Evolutionary conservation across 2,329 filamentous ascomycete genomes (phyloP).

Genomic region (Pleomassaria siparia): DNA sequence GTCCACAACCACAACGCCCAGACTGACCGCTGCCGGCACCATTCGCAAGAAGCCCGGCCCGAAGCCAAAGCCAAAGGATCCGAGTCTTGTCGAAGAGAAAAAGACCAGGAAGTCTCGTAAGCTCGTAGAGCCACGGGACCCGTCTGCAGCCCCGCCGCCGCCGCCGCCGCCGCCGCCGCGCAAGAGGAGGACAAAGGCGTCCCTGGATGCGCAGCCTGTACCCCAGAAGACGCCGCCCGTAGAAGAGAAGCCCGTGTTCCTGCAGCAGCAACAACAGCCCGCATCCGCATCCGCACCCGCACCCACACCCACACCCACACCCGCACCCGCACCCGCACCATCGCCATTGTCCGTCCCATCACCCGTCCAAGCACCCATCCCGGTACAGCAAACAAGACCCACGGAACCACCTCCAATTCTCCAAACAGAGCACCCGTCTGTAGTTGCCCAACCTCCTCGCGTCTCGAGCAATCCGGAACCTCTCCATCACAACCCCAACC

Average conservation of each 20-base stretch:
- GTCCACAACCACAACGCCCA: constrained; percentile 28
- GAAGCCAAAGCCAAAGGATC: constrained; percentile 44
- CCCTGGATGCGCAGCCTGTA: constrained; percentile 33
- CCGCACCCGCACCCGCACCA: constrained; percentile 1
- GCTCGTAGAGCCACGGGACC: constrained; percentile 52
- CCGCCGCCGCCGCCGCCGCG: constrained; percentile 53
- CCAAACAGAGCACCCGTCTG: constrained; percentile 31
- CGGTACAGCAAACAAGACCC: constrained; percentile 32
- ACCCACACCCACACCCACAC: constrained; percentile 3
- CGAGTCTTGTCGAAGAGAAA: constrained; percentile 44
- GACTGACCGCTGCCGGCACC: constrained; percentile 39
- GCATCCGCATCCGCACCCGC: constrained; percentile 9
- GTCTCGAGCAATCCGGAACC: constrained; percentile 44
- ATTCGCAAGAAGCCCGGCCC: constrained; percentile 47
- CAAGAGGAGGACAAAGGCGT: constrained; percentile 51
- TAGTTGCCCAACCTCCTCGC: constrained; percentile 27
- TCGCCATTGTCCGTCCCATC: constrained; percentile 6
- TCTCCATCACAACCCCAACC: constrained; percentile 40
- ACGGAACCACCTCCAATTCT: constrained; percentile 26
- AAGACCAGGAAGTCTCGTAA: constrained; percentile 50
- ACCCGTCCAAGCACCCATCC: background rate
- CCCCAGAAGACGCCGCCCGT: constrained; percentile 10
- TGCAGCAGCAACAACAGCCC: constrained; percentile 5
- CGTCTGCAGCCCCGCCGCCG: constrained; percentile 44
- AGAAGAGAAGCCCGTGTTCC: constrained; percentile 6